These are phyloP conservation scores for Rhizopus sp. DNA, from an alignment of 371 early-diverging fungal species.

Conservation along the genomic window DNA sequence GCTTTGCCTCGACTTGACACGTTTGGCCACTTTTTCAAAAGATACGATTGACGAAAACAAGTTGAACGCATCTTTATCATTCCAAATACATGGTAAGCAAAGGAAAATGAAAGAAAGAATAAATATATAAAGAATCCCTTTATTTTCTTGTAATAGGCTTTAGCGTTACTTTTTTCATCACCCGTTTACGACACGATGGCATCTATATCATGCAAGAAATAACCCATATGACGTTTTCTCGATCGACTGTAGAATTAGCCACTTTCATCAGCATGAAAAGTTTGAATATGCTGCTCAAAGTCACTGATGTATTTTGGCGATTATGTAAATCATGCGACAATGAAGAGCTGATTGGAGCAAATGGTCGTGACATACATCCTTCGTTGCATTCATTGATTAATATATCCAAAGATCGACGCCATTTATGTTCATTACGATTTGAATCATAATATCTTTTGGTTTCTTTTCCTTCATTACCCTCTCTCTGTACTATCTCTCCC, in stretches of 20 bases:
- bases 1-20: slow-evolving; percentile 17
- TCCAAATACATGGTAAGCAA: slow-evolving; percentile 20
- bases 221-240: slow-evolving; percentile 18
- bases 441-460: neutral
- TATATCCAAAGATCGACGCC: slow-evolving; percentile 18
- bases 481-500: slow-evolving; percentile 7
- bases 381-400: slow-evolving; percentile 20
- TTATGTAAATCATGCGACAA: slow-evolving; percentile 19
- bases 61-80: slow-evolving; percentile 18
- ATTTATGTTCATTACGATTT: slow-evolving; percentile 17
- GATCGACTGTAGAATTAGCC: slow-evolving; percentile 22
- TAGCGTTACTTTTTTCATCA: slow-evolving; percentile 17
- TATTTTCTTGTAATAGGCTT: slow-evolving; percentile 14
- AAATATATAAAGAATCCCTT: neutral
- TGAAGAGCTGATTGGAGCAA: slow-evolving; percentile 11
- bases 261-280: slow-evolving; percentile 24
- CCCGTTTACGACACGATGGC: slow-evolving; percentile 24
- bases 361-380: slow-evolving; percentile 15
- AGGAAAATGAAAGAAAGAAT: slow-evolving; percentile 6
- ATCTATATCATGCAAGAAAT: slow-evolving; percentile 29
- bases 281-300: slow-evolving; percentile 24
- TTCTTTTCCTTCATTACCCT: slow-evolving; percentile 12
- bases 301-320: slow-evolving; percentile 27
- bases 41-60: slow-evolving; percentile 23
- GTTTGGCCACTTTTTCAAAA: slow-evolving; percentile 12